These are phyloP conservation scores for Pseudovirgaria hyperparasitica DNA, from an alignment of 2,329 filamentous ascomycete genomes.

Conservation along the genomic window DNA sequence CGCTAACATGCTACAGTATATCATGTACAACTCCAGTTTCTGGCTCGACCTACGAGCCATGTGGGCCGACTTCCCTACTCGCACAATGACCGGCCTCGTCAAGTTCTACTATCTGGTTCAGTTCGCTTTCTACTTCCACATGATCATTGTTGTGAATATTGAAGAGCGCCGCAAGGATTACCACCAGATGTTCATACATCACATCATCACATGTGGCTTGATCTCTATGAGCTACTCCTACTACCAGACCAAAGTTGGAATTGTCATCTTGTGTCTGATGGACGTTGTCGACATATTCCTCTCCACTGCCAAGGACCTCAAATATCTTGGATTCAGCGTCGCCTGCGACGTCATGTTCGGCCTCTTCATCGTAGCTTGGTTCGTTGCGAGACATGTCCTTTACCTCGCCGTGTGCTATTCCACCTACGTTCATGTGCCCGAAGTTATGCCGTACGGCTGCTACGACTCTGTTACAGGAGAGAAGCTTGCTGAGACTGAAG, in stretches of 20 bases:
- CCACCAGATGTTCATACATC: slow-evolving; percentile 85
- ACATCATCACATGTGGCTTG: slow-evolving; percentile 70
- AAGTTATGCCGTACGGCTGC: slow-evolving; percentile 50
- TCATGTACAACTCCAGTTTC: slow-evolving; percentile 61
- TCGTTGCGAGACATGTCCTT: slow-evolving; percentile 62
- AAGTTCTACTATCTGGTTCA: slow-evolving; percentile 81
- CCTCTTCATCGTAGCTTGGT: slow-evolving; percentile 71
- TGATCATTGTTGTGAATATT: slow-evolving; percentile 80
- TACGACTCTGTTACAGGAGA: slow-evolving; percentile 37
- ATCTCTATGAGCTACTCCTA: slow-evolving; percentile 71
- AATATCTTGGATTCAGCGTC: slow-evolving; percentile 62
- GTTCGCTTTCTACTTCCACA: slow-evolving; percentile 80
- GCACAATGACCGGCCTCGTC: slow-evolving; percentile 57
- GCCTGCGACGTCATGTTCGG: slow-evolving; percentile 70
- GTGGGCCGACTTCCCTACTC: slow-evolving; percentile 68
- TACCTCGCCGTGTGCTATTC: slow-evolving; percentile 70
- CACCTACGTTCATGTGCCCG: slow-evolving; percentile 50
- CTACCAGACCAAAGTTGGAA: slow-evolving; percentile 69
- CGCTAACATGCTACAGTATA: slow-evolving; percentile 42
- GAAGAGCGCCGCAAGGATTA: slow-evolving; percentile 84
- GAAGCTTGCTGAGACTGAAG: slow-evolving; percentile 22
- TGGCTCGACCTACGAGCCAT: slow-evolving; percentile 60
- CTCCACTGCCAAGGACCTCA: slow-evolving; percentile 77
- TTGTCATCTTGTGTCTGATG: slow-evolving; percentile 77
- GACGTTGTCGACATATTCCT: slow-evolving; percentile 77